Percentiles rank a stretch among this genome's conserved stretches.
Evolutionary conservation across 1,284 basidiomycete species (phyloP).

Genomic region (Fistulina hepatica): DNA sequence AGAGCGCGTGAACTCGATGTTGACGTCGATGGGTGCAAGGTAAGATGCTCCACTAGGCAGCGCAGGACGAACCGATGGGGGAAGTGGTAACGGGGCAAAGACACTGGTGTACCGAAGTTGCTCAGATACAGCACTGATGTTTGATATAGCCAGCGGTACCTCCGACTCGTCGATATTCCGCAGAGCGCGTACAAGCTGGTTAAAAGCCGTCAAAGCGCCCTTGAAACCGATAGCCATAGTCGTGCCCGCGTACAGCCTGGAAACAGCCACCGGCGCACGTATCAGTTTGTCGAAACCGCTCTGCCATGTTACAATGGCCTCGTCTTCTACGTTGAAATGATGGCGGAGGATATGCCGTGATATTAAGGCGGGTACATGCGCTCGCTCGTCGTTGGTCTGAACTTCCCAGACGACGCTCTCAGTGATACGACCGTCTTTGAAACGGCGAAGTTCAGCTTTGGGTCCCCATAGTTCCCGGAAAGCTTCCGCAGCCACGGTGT

Average conservation of each 20-base stretch:
- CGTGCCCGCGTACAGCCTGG: slow-evolving; percentile 36
- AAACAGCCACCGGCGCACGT: slow-evolving; percentile 49
- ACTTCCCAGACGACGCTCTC: slow-evolving; percentile 95
- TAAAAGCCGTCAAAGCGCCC: slow-evolving; percentile 71
- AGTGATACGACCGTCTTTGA: slow-evolving; percentile 89
- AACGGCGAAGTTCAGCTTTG: slow-evolving; percentile 89
- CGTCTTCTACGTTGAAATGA: slow-evolving; percentile 59
- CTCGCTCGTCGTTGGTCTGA: slow-evolving; percentile 62
- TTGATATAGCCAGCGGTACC: slow-evolving; percentile 74
- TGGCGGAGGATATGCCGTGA: slow-evolving; percentile 62
- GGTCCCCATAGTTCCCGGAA: slow-evolving; percentile 90
- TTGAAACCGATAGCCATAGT: slow-evolving; percentile 60
- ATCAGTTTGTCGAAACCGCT: slow-evolving; percentile 57
- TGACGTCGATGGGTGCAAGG: slow-evolving; percentile 57
- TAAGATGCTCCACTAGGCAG: slow-evolving; percentile 53
- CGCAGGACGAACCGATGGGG: slow-evolving; percentile 30
- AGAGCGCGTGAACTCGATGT: slow-evolving; percentile 85
- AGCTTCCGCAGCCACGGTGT: slow-evolving; percentile 37
- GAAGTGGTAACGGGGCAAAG: slow-evolving; percentile 61
- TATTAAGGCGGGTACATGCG: slow-evolving; percentile 69
- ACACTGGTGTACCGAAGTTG: slow-evolving; percentile 76
- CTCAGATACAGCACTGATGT: slow-evolving; percentile 65
- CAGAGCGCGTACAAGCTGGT: slow-evolving; percentile 66
- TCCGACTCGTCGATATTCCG: slow-evolving; percentile 71
- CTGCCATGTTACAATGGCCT: slow-evolving; percentile 48